phyloP scores from a whole-genome alignment of 805 yeast genomes.

The Lipomyces mesembrius region DNA sequence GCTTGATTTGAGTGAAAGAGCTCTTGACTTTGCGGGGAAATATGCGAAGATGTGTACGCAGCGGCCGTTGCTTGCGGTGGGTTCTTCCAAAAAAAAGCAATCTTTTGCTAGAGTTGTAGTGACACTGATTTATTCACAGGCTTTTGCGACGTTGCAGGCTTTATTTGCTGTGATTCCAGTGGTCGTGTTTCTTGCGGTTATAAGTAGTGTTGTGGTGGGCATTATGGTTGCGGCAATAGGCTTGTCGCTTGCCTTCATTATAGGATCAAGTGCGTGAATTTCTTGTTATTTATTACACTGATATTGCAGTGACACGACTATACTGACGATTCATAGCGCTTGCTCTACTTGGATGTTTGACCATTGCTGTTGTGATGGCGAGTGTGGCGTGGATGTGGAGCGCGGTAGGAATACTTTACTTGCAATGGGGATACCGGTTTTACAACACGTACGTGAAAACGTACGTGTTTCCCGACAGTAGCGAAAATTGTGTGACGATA shows the following conservation, averaged over 20 bases:
- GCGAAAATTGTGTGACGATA: neutral
- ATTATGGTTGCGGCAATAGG: neutral
- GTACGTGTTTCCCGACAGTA: neutral
- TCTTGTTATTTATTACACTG: neutral
- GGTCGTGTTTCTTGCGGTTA: conserved; percentile 1
- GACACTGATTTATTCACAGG: conserved; percentile 11
- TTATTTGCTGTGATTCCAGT: conserved; percentile 23
- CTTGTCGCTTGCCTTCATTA: neutral
- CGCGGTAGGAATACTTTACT: conserved; percentile 14
- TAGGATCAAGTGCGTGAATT: neutral
- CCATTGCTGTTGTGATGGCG: conserved; percentile 12
- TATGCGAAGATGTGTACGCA: conserved; percentile 6
- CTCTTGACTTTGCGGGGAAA: conserved; percentile 8
- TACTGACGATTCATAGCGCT: conserved; percentile 3
- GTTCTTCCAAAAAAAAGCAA: neutral
- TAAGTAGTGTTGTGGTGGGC: conserved; percentile 4
- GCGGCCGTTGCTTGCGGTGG: conserved; percentile 25
- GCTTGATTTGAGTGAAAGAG: conserved; percentile 24
- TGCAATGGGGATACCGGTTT: neutral
- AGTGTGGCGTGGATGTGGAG: conserved; percentile 20
- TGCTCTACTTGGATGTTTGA: conserved; percentile 9
- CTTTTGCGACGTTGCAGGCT: conserved; percentile 24
- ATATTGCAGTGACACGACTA: conserved; percentile 3
- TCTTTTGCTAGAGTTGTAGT: neutral
- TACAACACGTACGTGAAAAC: neutral